A percentile compares a stretch with the other conserved stretches of the same genome.
Conservation (phyloP, 192 early-diverging fungal genomes). For the Fimicolochytrium jonesii region DNA sequence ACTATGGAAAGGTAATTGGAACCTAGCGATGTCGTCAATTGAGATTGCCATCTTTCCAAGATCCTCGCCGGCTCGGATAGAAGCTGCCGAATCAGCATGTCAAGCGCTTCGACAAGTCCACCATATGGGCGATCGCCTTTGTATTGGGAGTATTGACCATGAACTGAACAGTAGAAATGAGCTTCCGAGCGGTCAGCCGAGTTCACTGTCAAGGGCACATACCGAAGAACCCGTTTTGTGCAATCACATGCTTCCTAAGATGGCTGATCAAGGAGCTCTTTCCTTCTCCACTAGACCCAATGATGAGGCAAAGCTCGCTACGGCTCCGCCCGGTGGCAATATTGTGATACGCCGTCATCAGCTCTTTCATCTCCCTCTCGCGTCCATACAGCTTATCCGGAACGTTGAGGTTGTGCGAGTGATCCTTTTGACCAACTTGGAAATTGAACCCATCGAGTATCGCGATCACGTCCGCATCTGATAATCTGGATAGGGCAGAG, state of each 20-base stretch:
- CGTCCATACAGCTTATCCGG: conserved; percentile 43
- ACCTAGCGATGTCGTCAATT: conserved; percentile 3
- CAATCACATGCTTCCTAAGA: conserved; percentile 16
- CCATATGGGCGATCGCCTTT: conserved; percentile 23
- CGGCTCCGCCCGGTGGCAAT: conserved; percentile 6
- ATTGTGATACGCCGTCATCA: conserved; percentile 22
- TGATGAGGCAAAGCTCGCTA: conserved; percentile 25
- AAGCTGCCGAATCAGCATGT: conserved; percentile 16
- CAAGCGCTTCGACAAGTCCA: conserved; percentile 21
- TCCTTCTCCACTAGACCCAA: conserved; percentile 21
- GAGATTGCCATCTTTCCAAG: conserved; percentile 22
- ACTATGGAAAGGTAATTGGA: conserved; percentile 13
- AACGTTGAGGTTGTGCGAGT: conserved; percentile 28
- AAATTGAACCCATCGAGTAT: conserved; percentile 20
- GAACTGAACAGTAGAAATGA: conserved; percentile 3
- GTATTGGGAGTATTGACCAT: conserved; percentile 14
- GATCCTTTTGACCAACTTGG: conserved; percentile 29
- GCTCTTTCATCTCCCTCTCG: conserved; percentile 18
- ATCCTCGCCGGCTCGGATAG: conserved; percentile 13
- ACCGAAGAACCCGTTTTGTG: conserved; percentile 23
- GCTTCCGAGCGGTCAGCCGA: too few species aligned
- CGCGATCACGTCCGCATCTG: conserved; percentile 19
- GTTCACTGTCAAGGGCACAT: not conserved
- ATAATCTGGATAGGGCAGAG: not conserved
- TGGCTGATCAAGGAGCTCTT: conserved; percentile 25